Base-by-base conservation (phyloP, 352 stramenopile species). In the Phytophthora constricta region DNA sequence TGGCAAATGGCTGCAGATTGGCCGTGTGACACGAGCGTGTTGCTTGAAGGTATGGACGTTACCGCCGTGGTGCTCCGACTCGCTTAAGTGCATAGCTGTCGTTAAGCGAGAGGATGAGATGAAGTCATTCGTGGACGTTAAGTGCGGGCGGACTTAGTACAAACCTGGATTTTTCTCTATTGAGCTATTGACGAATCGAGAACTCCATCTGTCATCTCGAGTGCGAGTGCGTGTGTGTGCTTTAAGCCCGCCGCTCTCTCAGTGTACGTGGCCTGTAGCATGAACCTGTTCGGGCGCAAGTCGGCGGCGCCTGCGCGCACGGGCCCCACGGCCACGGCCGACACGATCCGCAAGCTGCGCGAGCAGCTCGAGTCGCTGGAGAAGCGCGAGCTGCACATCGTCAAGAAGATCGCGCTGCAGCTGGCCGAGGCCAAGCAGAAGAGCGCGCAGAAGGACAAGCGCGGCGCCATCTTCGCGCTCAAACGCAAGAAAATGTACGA, bases 401-500 rank as follows among this genome's bases (percentile, higher is more conserved):
- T 98, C 58, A 98, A 98, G 77, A 99, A 99, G 81, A 98, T 99
- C 54, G 82, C 90, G 49, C 58, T 87, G 66, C 92, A 98, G 72
- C 59, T 98, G 10, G 77, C 87, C 20, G 96, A 99, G 56, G 97
- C 97, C 26, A 99, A 99, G 81, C 91, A 87, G 39, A 99, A 99
- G 76, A 98, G 97, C 78, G 89, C 87, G 13, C 89, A 87, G 41
- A 98, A 98, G 65, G 97, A 99, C 84, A 99, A 99, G 65, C 96
- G 96, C 72, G 97, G 97, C 55, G 97, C 97, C 26, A 90, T 99
- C 42, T 99, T 99, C 76, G 93, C 94, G 48, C 89, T 99, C 41
- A 99, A 99, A 81, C 91, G 96, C 66, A 99, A 99, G 88, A 99
- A 99, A 67, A 96, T 99, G 80, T 98, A 98, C 72, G 97, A 99